phyloP scores from a whole-genome alignment of 495 filamentous ascomycete species.

The Daldinia caldariorum region DNA sequence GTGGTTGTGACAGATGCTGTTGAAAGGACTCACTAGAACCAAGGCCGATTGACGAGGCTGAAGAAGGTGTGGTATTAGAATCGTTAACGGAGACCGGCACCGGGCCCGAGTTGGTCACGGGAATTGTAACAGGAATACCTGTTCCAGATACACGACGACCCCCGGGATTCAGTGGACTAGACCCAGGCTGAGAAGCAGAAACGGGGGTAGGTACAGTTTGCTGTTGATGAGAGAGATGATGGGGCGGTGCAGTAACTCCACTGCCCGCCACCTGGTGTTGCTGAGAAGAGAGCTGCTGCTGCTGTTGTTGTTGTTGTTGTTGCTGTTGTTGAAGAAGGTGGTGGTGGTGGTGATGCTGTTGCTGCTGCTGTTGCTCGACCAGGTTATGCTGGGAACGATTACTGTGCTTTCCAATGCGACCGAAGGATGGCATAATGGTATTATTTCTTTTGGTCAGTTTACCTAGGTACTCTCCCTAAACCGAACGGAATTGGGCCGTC shows the following conservation, averaged over 20 bases:
- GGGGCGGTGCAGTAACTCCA: constrained; percentile 49
- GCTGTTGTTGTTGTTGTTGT: constrained; percentile 42
- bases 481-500: constrained; percentile 27
- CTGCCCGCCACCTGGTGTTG: constrained; percentile 47
- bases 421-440: constrained; percentile 56
- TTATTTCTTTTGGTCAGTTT: constrained; percentile 39
- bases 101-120: constrained; percentile 26
- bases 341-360: constrained; percentile 46
- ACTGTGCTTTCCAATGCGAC: constrained; percentile 58
- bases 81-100: constrained; percentile 29
- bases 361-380: constrained; percentile 54
- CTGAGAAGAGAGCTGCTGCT: constrained; percentile 43
- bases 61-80: constrained; percentile 51
- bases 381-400: constrained; percentile 63
- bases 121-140: constrained; percentile 30
- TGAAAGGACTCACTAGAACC: constrained; percentile 61
- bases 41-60: constrained; percentile 56
- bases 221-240: constrained; percentile 37
- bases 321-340: constrained; percentile 45
- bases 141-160: constrained; percentile 40
- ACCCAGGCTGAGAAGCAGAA: constrained; percentile 26
- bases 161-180: constrained; percentile 27
- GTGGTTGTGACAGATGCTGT: constrained; percentile 19
- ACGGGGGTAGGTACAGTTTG: constrained; percentile 26
- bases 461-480: constrained; percentile 21